Conservation (phyloP, 768 basidiomycete genomes). For the Coprinopsis sp. region DNA sequence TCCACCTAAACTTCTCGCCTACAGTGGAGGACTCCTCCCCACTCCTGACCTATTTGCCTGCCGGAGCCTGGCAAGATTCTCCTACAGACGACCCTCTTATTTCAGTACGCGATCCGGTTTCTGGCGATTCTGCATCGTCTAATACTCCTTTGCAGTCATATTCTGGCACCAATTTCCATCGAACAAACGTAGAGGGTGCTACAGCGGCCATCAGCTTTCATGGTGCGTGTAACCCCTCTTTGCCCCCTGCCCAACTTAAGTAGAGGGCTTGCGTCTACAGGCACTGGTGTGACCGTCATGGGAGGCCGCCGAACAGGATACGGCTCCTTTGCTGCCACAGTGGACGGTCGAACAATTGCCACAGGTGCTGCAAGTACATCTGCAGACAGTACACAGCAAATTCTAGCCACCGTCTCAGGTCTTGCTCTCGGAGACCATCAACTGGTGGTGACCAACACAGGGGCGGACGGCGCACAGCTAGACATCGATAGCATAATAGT, state of each 20-base stretch:
- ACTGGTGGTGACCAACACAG: conserved; percentile 42
- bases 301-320: conserved; percentile 43
- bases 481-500: conserved; percentile 50
- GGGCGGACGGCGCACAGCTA: conserved; percentile 34
- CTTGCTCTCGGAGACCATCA: conserved; percentile 43
- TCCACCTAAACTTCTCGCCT: background rate
- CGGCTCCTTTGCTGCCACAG: conserved; percentile 39
- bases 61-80: conserved; percentile 46
- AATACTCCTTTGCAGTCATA: conserved; percentile 34
- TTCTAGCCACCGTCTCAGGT: conserved; percentile 40
- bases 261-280: conserved; percentile 21
- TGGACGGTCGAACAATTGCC: conserved; percentile 38
- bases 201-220: conserved; percentile 47
- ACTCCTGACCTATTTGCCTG: conserved; percentile 46
- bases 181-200: conserved; percentile 39
- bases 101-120: conserved; percentile 24
- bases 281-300: conserved; percentile 50
- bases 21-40: conserved; percentile 56
- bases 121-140: background rate
- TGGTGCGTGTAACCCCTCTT: conserved; percentile 27
- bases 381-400: conserved; percentile 27
- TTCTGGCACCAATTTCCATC: conserved; percentile 40
- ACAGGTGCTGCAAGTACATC: conserved; percentile 30
- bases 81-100: conserved; percentile 35
- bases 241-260: background rate